A percentile compares a stretch with the other conserved stretches of the same genome.
Conservation (phyloP, 139 green algal genomes). For the Zygnema circumcarinatum region DNA sequence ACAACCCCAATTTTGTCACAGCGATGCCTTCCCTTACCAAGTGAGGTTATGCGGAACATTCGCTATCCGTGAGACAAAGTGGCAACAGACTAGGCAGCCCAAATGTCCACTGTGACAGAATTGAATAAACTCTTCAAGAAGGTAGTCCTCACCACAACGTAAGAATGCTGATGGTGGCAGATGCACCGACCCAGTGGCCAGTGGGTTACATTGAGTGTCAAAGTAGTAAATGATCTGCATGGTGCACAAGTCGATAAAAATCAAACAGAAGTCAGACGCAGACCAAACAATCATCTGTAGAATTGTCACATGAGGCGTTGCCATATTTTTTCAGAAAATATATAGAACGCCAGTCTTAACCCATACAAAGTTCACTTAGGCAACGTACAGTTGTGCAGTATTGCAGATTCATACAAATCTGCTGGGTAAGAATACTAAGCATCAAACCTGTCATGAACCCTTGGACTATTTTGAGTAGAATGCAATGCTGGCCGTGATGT, state of each 20-base stretch:
- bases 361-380: neutral
- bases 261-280: neutral
- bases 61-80: too few species aligned
- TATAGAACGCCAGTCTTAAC: neutral
- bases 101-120: too few species aligned
- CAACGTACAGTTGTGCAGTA: neutral
- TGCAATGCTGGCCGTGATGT: neutral
- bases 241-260: neutral
- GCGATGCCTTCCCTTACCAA: too few species aligned
- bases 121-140: too few species aligned
- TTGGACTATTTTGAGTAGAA: neutral
- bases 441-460: neutral
- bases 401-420: neutral
- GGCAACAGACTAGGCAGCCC: too few species aligned
- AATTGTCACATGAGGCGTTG: neutral
- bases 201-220: slow-evolving; percentile 37
- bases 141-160: slow-evolving; percentile 8
- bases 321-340: neutral
- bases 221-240: slow-evolving; percentile 56
- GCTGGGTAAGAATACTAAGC: neutral
- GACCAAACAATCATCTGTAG: neutral
- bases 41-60: too few species aligned
- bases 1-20: too few species aligned
- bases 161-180: slow-evolving; percentile 37
- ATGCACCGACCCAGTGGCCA: slow-evolving; percentile 12